Base-by-base conservation (phyloP, 306 rosid genomes). In the Acacia acuminata region DNA sequence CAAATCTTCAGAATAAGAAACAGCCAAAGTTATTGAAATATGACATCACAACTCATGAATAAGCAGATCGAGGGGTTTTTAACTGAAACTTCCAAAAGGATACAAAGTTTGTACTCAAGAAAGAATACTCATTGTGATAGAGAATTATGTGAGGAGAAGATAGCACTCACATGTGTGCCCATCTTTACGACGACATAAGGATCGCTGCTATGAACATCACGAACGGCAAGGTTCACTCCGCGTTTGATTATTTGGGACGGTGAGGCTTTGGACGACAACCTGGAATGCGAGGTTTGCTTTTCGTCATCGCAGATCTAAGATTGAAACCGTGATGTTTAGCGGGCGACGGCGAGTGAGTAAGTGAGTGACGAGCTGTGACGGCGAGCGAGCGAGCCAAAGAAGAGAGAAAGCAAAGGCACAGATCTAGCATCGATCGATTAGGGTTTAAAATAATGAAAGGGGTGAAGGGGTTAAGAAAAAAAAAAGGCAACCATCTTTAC, bases 151-250 rank as follows among this genome's bases (percentile, higher is more conserved):
- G 43, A 70, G 72, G 25, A 45, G 44, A 38, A 1, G 17, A n/a
- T 1, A 90, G 19, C 8, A 71, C 19, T 25, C 19, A 24, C 98
- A 94, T 93, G 98, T 34, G 85, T 89, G 43, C 88, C 97, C 94
- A 92, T 88, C 90, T 78, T 91, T 71, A 96, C 86, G 43, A 96
- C 90, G 20, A 86, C 80, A 64, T 96, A 96, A 4, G 99, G 99
- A 73, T 96, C 99, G 74, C 99, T 96, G 78, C 87, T 94, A 10
- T 83, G 92, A 74, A 94, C 94, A 76, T 96, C 99, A 22, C 99
- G 98, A 47, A 96, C 93, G 55, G 97, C 98, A 51, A 96, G 99
- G 77, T 96, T 92, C 58, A 94, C 87, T 3, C 99, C 98, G 10
- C 99, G 99, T 80, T 90, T 92, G 81, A 96, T 66, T 47, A 27